Base-by-base conservation (phyloP, 2,329 filamentous ascomycete genomes). In the Verticillium nonalfalfae region DNA sequence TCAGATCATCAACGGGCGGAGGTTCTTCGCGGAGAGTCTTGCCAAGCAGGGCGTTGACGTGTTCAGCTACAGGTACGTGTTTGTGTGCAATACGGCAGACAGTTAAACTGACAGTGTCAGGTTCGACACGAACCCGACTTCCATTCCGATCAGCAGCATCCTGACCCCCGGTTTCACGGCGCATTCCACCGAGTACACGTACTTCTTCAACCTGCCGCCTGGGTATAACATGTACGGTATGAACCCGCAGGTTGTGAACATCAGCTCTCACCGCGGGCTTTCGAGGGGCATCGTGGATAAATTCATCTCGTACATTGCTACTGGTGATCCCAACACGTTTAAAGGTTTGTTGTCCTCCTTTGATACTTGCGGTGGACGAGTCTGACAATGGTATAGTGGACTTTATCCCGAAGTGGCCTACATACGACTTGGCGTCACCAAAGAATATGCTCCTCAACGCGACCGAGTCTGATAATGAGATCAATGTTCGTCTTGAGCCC, bases 51-150 rank as follows among this genome's bases (percentile, higher is more conserved):
- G 66, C 4, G 45, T 61, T 13, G 56, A 57, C 11, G 62, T 60
- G 4, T 67, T 62, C 35, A 64, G 58, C 18, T 67, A 65, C 61
- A 56, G 61, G 61, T 60, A 52, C 21, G 61, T 45, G 26, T 5
- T 31, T 31, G 26, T 31, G 26, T 31, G 26, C 26, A 31, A 31
- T 31, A 31, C 26, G 26, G 26, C 26, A 4, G 26, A 31, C 2
- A 31, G 26, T 31, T 10, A 21, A 52, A 10, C 18, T 21, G 11
- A 52, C 18, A 18, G n/a, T 52, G 18, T 10, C 15, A 64, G 64
- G 54, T 67, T 67, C 54, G 66, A 67, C 56, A 66, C 66, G 21
- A 65, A 63, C 61, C 66, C 66, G 21, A 66, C 65, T 2, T 52
- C 57, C 3, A 59, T 66, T 1, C 65, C 65, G 10, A 63, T 67